Conservation (phyloP, 805 yeast species). For the Lachancea waltii region DNA sequence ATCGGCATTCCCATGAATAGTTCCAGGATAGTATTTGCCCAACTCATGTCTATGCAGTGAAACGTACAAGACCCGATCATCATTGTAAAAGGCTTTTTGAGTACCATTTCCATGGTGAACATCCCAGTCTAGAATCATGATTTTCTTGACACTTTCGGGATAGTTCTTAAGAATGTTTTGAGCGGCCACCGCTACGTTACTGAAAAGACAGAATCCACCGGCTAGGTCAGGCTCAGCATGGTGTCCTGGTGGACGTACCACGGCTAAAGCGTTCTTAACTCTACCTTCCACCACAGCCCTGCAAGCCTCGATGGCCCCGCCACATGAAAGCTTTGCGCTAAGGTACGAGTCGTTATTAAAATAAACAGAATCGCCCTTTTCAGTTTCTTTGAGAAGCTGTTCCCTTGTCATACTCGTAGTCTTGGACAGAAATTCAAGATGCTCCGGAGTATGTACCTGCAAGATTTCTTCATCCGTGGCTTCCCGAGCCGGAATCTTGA, state of each 20-base stretch:
- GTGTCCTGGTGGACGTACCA: constrained; percentile 98
- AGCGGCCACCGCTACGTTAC: constrained; percentile 97
- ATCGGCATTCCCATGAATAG: constrained; percentile 73
- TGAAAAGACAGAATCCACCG: constrained; percentile 93
- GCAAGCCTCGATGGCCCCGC: constrained; percentile 96
- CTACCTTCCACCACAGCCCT: constrained; percentile 88
- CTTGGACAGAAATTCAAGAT: constrained; percentile 64
- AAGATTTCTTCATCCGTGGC: constrained; percentile 82
- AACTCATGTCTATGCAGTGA: constrained; percentile 90
- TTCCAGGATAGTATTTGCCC: constrained; percentile 92
- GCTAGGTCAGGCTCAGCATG: constrained; percentile 98
- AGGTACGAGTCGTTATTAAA: constrained; percentile 83
- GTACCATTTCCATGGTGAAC: constrained; percentile 99
- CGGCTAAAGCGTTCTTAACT: constrained; percentile 88
- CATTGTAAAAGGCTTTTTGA: constrained; percentile 82
- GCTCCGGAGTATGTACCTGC: constrained; percentile 78
- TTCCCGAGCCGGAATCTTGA: constrained; percentile 83
- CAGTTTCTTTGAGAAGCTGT: constrained; percentile 73
- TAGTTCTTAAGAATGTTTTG: constrained; percentile 71
- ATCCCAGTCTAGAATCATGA: constrained; percentile 93
- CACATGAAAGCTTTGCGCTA: constrained; percentile 89
- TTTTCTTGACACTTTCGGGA: constrained; percentile 81
- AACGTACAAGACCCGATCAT: constrained; percentile 84
- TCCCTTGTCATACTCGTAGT: constrained; percentile 76
- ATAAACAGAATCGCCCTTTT: constrained; percentile 89